Conservation (phyloP, 805 yeast genomes). For the Isabelozyma heimii region DNA sequence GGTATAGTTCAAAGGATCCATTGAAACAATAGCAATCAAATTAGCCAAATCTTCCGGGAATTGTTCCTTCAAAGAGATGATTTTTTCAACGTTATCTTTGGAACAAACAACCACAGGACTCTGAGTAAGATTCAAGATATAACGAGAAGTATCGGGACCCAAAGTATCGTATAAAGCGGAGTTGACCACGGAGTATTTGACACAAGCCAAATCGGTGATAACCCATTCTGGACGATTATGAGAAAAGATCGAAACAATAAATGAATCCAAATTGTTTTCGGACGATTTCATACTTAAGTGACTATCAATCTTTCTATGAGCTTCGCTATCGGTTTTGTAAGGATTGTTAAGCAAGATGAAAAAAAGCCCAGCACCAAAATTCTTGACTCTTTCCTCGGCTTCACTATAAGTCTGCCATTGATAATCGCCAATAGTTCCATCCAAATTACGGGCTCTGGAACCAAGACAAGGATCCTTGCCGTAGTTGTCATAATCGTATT, state of each 20-base stretch:
- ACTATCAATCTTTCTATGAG: conserved; percentile 22
- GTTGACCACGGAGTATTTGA: conserved; percentile 40
- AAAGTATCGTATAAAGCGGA: conserved; percentile 34
- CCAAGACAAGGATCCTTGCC: conserved; percentile 47
- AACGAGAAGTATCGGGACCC: conserved; percentile 58
- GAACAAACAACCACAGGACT: conserved; percentile 48
- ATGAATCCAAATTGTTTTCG: conserved; percentile 25
- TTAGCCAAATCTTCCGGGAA: conserved; percentile 20
- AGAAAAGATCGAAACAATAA: conserved; percentile 55
- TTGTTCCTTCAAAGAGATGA: conserved; percentile 26
- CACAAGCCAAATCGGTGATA: conserved; percentile 65
- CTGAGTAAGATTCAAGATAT: conserved; percentile 59
- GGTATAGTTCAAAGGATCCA: conserved; percentile 33
- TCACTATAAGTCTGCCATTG: conserved; percentile 22
- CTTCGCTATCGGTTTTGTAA: conserved; percentile 20
- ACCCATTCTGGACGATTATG: conserved; percentile 68
- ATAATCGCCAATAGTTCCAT: conserved; percentile 31
- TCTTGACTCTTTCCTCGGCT: conserved; percentile 19
- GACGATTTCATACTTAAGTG: conserved; percentile 6
- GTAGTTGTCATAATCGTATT: conserved; percentile 34
- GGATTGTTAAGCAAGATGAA: conserved; percentile 31
- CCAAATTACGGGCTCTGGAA: conserved; percentile 24
- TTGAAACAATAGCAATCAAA: conserved; percentile 34
- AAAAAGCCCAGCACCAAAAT: conserved; percentile 39
- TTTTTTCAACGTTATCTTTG: conserved; percentile 25